A percentile compares a stretch with the other conserved stretches of the same genome.
Evolutionary conservation across 2,329 filamentous ascomycete genomes (phyloP).

Genomic region (Pezicula radicicola): DNA sequence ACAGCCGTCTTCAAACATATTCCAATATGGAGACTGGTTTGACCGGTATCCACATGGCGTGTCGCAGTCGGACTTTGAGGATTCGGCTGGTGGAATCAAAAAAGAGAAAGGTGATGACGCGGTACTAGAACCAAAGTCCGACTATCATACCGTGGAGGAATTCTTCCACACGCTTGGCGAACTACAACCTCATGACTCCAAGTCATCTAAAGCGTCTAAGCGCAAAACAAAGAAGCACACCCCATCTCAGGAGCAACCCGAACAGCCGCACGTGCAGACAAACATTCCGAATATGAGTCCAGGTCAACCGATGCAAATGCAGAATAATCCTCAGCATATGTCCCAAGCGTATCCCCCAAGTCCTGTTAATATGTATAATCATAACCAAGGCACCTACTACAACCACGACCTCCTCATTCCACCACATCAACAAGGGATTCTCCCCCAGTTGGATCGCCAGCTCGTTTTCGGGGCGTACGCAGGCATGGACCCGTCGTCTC

Average conservation of each 20-base stretch:
- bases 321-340: constrained; percentile 15
- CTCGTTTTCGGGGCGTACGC: constrained; percentile 73
- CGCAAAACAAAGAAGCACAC: constrained; percentile 38
- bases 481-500: constrained; percentile 40
- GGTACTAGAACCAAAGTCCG: constrained; percentile 82
- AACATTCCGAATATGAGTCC: constrained; percentile 19
- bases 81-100: constrained; percentile 63
- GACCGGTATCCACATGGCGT: constrained; percentile 92
- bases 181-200: constrained; percentile 37
- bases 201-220: constrained; percentile 24
- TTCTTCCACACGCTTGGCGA: constrained; percentile 83
- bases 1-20: constrained; percentile 59
- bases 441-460: constrained; percentile 72
- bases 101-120: constrained; percentile 83
- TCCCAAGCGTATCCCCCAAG: constrained; percentile 21
- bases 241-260: constrained; percentile 14
- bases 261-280: constrained; percentile 17
- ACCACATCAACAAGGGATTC: constrained; percentile 45
- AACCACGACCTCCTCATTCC: constrained; percentile 48
- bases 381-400: constrained; percentile 27
- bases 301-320: constrained; percentile 14
- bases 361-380: constrained; percentile 22
- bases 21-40: constrained; percentile 98
- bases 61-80: constrained; percentile 77
- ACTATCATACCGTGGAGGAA: constrained; percentile 91